Conservation (phyloP, 2,329 filamentous ascomycete genomes). For the Pseudopyricularia cyperi region DNA sequence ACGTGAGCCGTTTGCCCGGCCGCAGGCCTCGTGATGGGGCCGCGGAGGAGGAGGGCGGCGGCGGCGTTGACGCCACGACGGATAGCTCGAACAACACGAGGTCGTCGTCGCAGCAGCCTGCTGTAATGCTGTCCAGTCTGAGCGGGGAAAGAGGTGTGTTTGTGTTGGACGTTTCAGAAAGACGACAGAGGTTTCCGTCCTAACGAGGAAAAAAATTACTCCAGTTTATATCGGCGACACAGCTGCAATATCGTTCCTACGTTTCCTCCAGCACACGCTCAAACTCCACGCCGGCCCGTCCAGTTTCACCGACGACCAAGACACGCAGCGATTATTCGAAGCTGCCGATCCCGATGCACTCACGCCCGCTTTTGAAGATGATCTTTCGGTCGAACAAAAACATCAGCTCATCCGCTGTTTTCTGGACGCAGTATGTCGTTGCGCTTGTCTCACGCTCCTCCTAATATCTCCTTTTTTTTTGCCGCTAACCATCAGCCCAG, state of each 20-base stretch:
- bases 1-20: neutral
- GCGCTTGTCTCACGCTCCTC: neutral
- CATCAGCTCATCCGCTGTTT: neutral
- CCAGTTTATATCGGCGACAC: conserved; percentile 7
- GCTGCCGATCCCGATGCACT: neutral
- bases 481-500: neutral
- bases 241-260: conserved; percentile 8
- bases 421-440: neutral
- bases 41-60: neutral
- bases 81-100: neutral
- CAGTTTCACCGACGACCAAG: conserved; percentile 5
- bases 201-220: neutral
- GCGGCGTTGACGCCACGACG: neutral
- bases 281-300: conserved; percentile 6
- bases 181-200: neutral
- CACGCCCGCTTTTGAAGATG: neutral
- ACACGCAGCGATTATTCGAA: neutral
- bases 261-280: conserved; percentile 5
- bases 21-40: neutral
- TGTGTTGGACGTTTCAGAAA: neutral
- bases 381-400: neutral
- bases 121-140: neutral
- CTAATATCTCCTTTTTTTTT: neutral
- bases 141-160: conserved; percentile 2
- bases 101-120: neutral